Evolutionary conservation across 2,329 filamentous ascomycete genomes (phyloP).

Genomic region (Dendrostoma leiphaemia): DNA sequence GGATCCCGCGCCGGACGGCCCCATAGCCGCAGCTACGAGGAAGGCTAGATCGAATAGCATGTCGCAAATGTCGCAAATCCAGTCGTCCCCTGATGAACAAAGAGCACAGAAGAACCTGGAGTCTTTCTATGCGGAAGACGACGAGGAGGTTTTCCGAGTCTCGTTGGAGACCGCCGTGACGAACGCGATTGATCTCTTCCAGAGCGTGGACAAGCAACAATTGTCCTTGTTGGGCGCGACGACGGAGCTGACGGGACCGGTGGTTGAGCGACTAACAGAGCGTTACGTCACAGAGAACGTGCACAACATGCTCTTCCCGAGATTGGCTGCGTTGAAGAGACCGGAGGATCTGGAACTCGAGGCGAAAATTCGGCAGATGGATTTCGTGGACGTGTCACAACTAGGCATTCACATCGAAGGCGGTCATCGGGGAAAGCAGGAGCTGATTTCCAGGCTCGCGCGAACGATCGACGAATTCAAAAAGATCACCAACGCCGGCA

Average conservation of each 20-base stretch:
- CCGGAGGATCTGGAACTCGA: constrained; percentile 86
- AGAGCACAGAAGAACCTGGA: constrained; percentile 40
- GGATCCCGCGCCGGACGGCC: constrained; percentile 56
- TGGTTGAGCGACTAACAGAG: constrained; percentile 93
- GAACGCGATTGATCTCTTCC: constrained; percentile 91
- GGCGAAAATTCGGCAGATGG: constrained; percentile 87
- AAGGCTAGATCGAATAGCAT: constrained; percentile 53
- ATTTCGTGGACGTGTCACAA: constrained; percentile 90
- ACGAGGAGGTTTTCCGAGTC: constrained; percentile 85
- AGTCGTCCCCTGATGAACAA: constrained; percentile 1
- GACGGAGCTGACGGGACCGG: constrained; percentile 86
- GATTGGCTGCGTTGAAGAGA: constrained; percentile 73
- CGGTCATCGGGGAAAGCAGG: constrained; percentile 74
- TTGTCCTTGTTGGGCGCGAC: constrained; percentile 87
- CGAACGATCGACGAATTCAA: constrained; percentile 86
- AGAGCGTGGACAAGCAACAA: constrained; percentile 93
- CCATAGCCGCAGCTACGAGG: constrained; percentile 53
- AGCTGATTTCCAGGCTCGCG: constrained; percentile 72
- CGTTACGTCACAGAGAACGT: constrained; percentile 92
- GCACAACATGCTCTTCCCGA: constrained; percentile 84
- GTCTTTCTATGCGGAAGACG: constrained; percentile 77
- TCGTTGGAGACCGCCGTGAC: constrained; percentile 91
- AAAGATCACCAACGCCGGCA: constrained; percentile 73
- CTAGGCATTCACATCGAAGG: constrained; percentile 85
- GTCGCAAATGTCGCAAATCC: constrained; percentile 23